Evolutionary conservation across 306 rosid genomes (phyloP).

Genomic region (Medicago truncatula): MtrunA17r5.0-ANR NC_053047.1:2715501-2716000

Average conservation of each 20-base stretch:
- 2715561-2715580: no score
- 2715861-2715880: slow-evolving; percentile 75
- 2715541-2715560: no score
- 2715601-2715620: no score
- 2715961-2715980: slow-evolving; percentile 39
- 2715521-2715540: no score
- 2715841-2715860: slow-evolving; percentile 60
- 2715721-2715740: background rate
- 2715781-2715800: background rate
- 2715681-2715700: background rate
- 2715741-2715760: slow-evolving; percentile 8
- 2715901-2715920: slow-evolving; percentile 78
- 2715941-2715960: slow-evolving; percentile 46
- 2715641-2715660: background rate
- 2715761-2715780: background rate
- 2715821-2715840: background rate
- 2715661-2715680: background rate
- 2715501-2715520: no score
- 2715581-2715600: no score
- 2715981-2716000: slow-evolving; percentile 45
- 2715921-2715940: slow-evolving; percentile 69
- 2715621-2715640: background rate
- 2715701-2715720: background rate
- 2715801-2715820: background rate
- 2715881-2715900: slow-evolving; percentile 68